phyloP scores from a whole-genome alignment of 2,329 filamentous ascomycete genomes.

The Zasmidium angulare region DNA sequence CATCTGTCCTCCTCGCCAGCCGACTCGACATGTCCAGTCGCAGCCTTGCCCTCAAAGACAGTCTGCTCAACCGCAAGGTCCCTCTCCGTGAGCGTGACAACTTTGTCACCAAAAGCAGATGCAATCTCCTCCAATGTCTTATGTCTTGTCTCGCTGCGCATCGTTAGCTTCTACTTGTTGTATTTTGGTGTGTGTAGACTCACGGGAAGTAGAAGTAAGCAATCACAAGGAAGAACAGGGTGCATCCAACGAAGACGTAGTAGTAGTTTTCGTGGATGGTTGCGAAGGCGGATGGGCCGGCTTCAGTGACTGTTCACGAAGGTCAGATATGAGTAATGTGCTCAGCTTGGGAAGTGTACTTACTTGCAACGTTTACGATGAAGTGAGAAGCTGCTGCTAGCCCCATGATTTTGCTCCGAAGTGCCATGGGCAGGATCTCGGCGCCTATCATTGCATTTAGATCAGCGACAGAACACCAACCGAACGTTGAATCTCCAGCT shows the following conservation, averaged over 20 bases:
- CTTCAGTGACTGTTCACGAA: conserved; percentile 26
- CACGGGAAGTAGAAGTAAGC: conserved; percentile 56
- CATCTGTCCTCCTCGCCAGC: neutral
- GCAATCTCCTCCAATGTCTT: conserved; percentile 35
- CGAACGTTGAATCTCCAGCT: neutral
- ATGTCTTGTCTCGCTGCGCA: conserved; percentile 27
- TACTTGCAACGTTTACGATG: conserved; percentile 37
- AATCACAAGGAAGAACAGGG: conserved; percentile 51
- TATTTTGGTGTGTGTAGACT: conserved; percentile 21
- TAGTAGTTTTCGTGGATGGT: conserved; percentile 62
- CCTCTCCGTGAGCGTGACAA: conserved; percentile 29
- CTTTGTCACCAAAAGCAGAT: conserved; percentile 34
- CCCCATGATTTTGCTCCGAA: conserved; percentile 58
- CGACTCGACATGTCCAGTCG: conserved; percentile 2
- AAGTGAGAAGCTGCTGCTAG: conserved; percentile 53
- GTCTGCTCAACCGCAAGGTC: conserved; percentile 24
- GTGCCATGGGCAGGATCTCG: conserved; percentile 54
- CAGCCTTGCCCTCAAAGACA: conserved; percentile 24
- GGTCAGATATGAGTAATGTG: conserved; percentile 2
- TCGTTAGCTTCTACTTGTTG: conserved; percentile 10
- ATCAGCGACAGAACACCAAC: neutral
- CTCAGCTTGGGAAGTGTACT: neutral
- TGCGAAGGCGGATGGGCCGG: conserved; percentile 56
- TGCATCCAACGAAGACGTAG: conserved; percentile 59
- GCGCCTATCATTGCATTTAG: conserved; percentile 38